Conservation (phyloP, 805 yeast species). For the Komagataella pastoris region DNA sequence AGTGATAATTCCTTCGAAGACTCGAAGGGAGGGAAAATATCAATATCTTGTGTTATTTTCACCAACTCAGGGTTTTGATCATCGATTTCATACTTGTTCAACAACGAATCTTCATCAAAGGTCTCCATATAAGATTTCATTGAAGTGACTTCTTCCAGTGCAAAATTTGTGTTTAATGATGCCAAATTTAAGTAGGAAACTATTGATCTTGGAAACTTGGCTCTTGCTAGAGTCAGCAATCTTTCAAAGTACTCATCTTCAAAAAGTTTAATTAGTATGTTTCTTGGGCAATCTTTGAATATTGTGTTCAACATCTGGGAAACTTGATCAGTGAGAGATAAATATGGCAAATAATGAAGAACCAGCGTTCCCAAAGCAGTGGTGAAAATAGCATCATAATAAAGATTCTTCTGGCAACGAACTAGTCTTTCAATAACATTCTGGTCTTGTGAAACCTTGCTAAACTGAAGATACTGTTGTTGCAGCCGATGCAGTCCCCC, state of each 20-base stretch:
- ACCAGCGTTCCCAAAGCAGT: conserved; percentile 34
- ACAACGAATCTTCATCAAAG: conserved; percentile 25
- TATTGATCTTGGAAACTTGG: conserved; percentile 61
- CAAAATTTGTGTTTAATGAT: conserved; percentile 52
- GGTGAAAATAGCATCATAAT: conserved; percentile 36
- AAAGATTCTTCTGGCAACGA: conserved; percentile 25
- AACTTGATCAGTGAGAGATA: conserved; percentile 30
- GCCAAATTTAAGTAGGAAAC: conserved; percentile 48
- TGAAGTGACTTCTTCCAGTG: conserved; percentile 44
- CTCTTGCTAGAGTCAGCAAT: conserved; percentile 39
- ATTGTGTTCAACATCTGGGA: conserved; percentile 27
- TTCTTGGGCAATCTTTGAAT: conserved; percentile 28
- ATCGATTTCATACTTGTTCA: conserved; percentile 29
- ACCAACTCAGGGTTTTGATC: conserved; percentile 38
- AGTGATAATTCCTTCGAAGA: conserved; percentile 28
- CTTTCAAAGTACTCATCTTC: conserved; percentile 27
- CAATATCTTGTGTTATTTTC: conserved; percentile 24
- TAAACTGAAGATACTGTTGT: conserved; percentile 3
- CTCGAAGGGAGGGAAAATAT: conserved; percentile 39
- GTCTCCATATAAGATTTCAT: conserved; percentile 50
- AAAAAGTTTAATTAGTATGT: conserved; percentile 31
- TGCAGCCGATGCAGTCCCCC: conserved; percentile 10
- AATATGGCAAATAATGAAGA: conserved; percentile 32
- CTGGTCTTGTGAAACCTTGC: conserved; percentile 22
- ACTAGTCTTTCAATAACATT: conserved; percentile 30